Conservation (phyloP, 257 asterid genomes). For the Henckelia pumila region DNA sequence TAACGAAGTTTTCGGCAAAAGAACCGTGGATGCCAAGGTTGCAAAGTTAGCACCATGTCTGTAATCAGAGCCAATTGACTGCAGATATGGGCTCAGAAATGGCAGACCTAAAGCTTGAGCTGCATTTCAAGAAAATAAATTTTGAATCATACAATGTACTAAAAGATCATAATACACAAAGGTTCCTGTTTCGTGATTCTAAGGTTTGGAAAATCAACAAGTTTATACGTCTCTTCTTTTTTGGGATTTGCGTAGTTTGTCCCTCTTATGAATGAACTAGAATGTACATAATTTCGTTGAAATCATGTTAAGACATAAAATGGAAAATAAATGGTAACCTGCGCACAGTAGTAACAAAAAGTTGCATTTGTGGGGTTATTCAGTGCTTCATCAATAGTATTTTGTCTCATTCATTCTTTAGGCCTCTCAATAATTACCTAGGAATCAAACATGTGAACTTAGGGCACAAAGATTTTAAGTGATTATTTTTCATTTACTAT, state of each 20-base stretch:
- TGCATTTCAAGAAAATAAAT: slow-evolving; percentile 29
- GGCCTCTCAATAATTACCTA: no score
- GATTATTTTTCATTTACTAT: no score
- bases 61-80: slow-evolving; percentile 72
- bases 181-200: not conserved
- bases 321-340: not conserved
- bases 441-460: not conserved
- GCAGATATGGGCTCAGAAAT: slow-evolving; percentile 70
- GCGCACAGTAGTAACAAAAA: not conserved
- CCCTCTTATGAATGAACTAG: not conserved
- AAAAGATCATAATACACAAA: not conserved
- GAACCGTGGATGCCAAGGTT: slow-evolving; percentile 72
- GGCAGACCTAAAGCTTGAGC: slow-evolving; percentile 75
- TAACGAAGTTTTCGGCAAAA: slow-evolving; percentile 59
- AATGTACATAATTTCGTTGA: no score
- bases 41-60: slow-evolving; percentile 81
- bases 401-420: no score
- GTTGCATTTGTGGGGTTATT: not conserved
- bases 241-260: not conserved
- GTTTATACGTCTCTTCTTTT: no score
- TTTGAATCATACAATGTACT: not conserved
- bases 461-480: not conserved
- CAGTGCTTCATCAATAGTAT: not conserved
- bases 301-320: not conserved
- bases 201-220: no score